A percentile compares a stretch with the other conserved stretches of the same genome.
Evolutionary conservation across 495 filamentous ascomycete species (phyloP).

Genomic region (Thozetella sp.): DNA sequence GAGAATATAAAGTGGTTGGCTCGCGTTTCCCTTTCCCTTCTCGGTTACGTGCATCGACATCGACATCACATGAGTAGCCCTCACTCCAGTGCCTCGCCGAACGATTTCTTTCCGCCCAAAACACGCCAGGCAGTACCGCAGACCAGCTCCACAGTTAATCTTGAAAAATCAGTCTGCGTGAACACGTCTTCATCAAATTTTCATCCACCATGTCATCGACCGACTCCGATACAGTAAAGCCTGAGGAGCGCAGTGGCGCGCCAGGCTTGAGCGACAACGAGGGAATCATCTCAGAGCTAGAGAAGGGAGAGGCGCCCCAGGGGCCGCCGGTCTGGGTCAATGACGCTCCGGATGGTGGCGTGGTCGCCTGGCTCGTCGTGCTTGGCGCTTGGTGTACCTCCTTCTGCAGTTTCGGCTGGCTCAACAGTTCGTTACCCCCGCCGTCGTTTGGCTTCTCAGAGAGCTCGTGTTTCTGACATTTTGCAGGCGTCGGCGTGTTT

Average conservation of each 20-base stretch:
- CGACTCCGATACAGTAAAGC: not conserved
- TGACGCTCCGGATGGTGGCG: slow-evolving; percentile 30
- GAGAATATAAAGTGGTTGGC: too few species aligned
- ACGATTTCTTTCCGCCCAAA: too few species aligned
- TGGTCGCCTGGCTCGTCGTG: slow-evolving; percentile 36
- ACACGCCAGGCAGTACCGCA: too few species aligned
- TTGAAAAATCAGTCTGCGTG: too few species aligned
- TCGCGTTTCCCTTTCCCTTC: too few species aligned
- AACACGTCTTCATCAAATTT: too few species aligned
- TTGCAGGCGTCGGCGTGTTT: slow-evolving; percentile 56
- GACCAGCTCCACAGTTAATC: too few species aligned
- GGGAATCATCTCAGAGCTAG: not conserved
- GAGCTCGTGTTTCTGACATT: slow-evolving; percentile 40
- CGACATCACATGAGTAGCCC: too few species aligned
- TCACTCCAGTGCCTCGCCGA: too few species aligned
- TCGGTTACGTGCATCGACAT: too few species aligned
- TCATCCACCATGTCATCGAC: not conserved
- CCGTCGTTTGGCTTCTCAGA: not conserved
- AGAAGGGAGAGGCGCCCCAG: not conserved
- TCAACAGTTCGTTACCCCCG: slow-evolving; percentile 28
- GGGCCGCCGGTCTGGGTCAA: not conserved
- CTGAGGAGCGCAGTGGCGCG: not conserved
- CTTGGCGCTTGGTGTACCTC: slow-evolving; percentile 32
- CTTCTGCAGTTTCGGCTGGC: slow-evolving; percentile 34
- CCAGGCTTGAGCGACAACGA: not conserved